A percentile compares a stretch with the other conserved stretches of the same genome.
Evolutionary conservation across 116 monocot species (phyloP).

Genomic region (Posidonia oceanica): DNA sequence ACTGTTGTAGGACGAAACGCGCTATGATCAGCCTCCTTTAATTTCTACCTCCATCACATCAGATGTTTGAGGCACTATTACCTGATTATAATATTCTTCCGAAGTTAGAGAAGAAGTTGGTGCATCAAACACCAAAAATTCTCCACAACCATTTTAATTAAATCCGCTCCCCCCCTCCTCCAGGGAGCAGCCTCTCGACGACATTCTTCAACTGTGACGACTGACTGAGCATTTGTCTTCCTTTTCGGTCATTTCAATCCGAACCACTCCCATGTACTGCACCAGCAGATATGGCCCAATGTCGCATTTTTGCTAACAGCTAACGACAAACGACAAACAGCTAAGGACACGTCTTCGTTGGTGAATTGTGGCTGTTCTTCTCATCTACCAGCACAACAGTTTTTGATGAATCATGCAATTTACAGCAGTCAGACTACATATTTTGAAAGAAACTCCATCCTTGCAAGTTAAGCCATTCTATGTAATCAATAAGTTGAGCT

Average conservation of each 20-base stretch:
- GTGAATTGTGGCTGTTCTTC: too few species aligned
- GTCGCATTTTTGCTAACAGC: background rate
- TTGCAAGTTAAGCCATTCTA: too few species aligned
- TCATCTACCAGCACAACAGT: too few species aligned
- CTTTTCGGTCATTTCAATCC: background rate
- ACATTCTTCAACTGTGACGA: conserved; percentile 1
- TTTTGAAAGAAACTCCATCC: too few species aligned
- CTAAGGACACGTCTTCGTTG: too few species aligned
- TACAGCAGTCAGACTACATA: too few species aligned
- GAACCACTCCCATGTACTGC: background rate
- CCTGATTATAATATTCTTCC: background rate
- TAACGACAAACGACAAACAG: background rate
- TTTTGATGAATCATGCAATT: too few species aligned
- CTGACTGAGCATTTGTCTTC: background rate
- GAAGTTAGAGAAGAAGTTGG: conserved; percentile 6
- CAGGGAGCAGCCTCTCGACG: background rate
- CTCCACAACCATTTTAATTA: background rate
- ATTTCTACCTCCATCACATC: background rate
- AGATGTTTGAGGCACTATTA: background rate
- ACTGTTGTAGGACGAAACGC: background rate
- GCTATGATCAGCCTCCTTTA: background rate
- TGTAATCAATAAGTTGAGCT: too few species aligned
- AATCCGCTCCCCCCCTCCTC: background rate
- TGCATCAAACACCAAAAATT: conserved; percentile 6
- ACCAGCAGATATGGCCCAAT: background rate